Evolutionary conservation across 2,329 filamentous ascomycete genomes (phyloP).

Genomic region (Stachybotrys echinatus): DNA sequence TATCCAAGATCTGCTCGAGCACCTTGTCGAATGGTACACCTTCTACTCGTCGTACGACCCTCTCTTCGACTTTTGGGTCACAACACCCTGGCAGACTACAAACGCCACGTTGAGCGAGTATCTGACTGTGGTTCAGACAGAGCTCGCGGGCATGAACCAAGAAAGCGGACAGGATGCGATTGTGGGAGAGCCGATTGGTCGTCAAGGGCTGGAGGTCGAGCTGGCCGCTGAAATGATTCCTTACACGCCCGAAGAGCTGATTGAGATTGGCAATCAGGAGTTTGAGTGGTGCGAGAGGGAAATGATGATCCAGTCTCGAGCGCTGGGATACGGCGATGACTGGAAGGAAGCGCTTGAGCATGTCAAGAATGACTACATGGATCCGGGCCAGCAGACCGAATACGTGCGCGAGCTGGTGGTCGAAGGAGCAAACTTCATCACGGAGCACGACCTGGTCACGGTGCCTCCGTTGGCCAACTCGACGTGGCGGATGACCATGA

Average conservation of each 20-base stretch:
- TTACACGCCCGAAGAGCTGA: conserved; percentile 48
- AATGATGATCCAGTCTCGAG: conserved; percentile 40
- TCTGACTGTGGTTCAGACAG: conserved; percentile 25
- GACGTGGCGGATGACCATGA: conserved; percentile 49
- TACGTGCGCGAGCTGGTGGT: conserved; percentile 42
- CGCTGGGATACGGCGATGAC: conserved; percentile 37
- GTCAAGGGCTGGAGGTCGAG: conserved; percentile 40
- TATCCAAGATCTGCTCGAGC: conserved; percentile 27
- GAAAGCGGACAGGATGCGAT: conserved; percentile 40
- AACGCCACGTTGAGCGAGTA: conserved; percentile 25
- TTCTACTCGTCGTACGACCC: conserved; percentile 51
- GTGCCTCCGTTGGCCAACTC: conserved; percentile 44
- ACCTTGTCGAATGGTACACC: conserved; percentile 35
- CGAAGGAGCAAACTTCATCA: conserved; percentile 46
- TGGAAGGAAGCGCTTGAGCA: conserved; percentile 48
- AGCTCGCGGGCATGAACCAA: conserved; percentile 36
- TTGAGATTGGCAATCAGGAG: conserved; percentile 40
- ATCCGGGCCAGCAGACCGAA: conserved; percentile 42
- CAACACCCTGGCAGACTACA: conserved; percentile 32
- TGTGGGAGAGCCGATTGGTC: conserved; percentile 48
- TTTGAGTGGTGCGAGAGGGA: conserved; percentile 49
- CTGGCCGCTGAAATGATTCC: conserved; percentile 49
- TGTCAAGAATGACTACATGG: conserved; percentile 47
- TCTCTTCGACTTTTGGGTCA: conserved; percentile 48
- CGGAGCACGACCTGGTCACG: conserved; percentile 44